A percentile compares a stretch with the other conserved stretches of the same genome.
These are phyloP conservation scores for Trichothecium sympodiale DNA, from an alignment of 2,329 filamentous ascomycete genomes.

Conservation along the genomic window DNA sequence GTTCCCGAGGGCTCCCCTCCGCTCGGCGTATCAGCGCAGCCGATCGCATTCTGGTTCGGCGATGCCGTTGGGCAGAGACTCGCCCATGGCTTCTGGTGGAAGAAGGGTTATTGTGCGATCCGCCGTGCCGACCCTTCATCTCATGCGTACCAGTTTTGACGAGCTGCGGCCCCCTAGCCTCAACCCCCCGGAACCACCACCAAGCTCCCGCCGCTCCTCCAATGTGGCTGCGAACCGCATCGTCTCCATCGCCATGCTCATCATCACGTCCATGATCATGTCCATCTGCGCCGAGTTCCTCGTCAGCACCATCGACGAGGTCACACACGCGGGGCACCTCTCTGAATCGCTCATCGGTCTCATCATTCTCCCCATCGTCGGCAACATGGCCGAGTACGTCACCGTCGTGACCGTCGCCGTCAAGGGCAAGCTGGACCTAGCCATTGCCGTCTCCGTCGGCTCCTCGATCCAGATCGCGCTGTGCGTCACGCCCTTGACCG, in stretches of 20 bases:
- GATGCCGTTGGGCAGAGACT: slow-evolving; percentile 1
- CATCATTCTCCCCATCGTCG: slow-evolving; percentile 36
- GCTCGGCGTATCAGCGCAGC: neutral
- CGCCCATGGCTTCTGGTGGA: slow-evolving; percentile 1
- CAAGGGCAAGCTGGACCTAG: slow-evolving; percentile 48
- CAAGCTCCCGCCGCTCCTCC: neutral
- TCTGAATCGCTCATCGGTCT: slow-evolving; percentile 49
- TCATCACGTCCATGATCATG: slow-evolving; percentile 43
- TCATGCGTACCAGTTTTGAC: slow-evolving; percentile 5
- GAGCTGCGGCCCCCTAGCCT: neutral
- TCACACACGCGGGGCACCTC: slow-evolving; percentile 33
- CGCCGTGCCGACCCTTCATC: slow-evolving; percentile 9
- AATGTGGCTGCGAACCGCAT: slow-evolving; percentile 10
- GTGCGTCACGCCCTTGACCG: slow-evolving; percentile 48
- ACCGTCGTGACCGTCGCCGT: slow-evolving; percentile 43
- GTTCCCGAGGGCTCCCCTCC: neutral
- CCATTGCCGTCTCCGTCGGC: slow-evolving; percentile 44
- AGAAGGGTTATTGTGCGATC: slow-evolving; percentile 6
- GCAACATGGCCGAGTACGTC: slow-evolving; percentile 37
- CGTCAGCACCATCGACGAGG: slow-evolving; percentile 44
- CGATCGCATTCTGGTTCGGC: neutral
- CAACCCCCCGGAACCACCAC: neutral
- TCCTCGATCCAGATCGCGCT: slow-evolving; percentile 51
- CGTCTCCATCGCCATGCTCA: slow-evolving; percentile 37
- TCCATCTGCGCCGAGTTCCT: slow-evolving; percentile 52